Percentiles rank a stretch among this genome's conserved stretches.
These are phyloP conservation scores for Colletotrichum costaricense DNA, from an alignment of 2,329 filamentous ascomycete species.

Conservation along the genomic window DNA sequence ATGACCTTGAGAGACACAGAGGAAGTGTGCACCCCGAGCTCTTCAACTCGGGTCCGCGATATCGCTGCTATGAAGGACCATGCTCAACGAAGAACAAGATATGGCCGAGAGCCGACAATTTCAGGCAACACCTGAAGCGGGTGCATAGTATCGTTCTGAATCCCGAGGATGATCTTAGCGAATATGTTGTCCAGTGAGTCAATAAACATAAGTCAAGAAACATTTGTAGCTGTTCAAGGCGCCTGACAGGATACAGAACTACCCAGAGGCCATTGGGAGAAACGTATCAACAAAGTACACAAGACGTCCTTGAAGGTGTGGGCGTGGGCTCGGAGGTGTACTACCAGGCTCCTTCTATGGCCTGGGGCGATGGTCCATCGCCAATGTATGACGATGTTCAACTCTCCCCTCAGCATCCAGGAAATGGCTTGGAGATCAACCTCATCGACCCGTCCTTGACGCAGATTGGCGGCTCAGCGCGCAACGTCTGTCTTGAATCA, in stretches of 20 bases:
- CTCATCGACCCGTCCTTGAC: slow-evolving; percentile 20
- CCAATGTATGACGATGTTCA: slow-evolving; percentile 14
- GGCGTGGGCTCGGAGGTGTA: slow-evolving; percentile 28
- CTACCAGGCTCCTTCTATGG: background rate
- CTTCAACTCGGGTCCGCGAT: slow-evolving; percentile 62
- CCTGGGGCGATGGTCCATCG: slow-evolving; percentile 2
- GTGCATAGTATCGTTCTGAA: slow-evolving; percentile 65
- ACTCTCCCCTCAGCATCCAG: slow-evolving; percentile 17
- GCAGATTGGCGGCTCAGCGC: background rate
- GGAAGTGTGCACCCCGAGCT: slow-evolving; percentile 73
- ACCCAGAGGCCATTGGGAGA: background rate
- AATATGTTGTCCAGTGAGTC: slow-evolving; percentile 46
- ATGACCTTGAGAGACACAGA: slow-evolving; percentile 85
- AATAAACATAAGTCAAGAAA: background rate
- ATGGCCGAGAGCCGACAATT: slow-evolving; percentile 89
- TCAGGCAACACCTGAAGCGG: slow-evolving; percentile 79
- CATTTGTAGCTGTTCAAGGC: background rate
- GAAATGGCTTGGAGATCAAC: slow-evolving; percentile 23
- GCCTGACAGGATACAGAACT: background rate
- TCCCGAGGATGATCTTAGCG: slow-evolving; percentile 51
- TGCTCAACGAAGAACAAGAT: slow-evolving; percentile 73
- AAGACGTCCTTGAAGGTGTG: slow-evolving; percentile 28
- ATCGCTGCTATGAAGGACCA: slow-evolving; percentile 66
- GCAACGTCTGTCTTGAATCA: background rate
- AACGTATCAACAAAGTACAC: background rate